phyloP scores from a whole-genome alignment of 2,329 filamentous ascomycete genomes.

The Saccharata proteae region DNA sequence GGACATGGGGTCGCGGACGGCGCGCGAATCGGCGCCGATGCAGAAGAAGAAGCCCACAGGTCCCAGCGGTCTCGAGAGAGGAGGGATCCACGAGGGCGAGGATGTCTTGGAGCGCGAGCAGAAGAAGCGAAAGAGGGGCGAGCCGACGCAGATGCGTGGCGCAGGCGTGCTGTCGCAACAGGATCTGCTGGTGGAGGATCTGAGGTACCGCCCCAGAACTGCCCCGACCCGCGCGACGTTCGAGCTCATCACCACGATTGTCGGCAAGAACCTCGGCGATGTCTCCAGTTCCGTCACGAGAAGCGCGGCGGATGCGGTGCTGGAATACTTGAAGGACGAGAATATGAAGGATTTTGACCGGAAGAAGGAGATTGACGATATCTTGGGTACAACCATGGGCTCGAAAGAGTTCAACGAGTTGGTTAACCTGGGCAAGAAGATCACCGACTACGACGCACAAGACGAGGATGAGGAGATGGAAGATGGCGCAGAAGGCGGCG shows the following conservation, averaged over 20 bases:
- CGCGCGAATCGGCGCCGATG: slow-evolving; percentile 67
- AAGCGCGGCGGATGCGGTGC: slow-evolving; percentile 81
- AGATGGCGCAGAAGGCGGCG: slow-evolving; percentile 45
- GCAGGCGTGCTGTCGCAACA: slow-evolving; percentile 71
- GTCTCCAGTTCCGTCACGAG: slow-evolving; percentile 83
- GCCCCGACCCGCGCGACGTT: slow-evolving; percentile 86
- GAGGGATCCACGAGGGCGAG: slow-evolving; percentile 64
- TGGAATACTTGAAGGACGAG: slow-evolving; percentile 91
- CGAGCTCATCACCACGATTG: slow-evolving; percentile 84
- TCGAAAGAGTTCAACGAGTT: slow-evolving; percentile 94
- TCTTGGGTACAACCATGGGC: slow-evolving; percentile 69
- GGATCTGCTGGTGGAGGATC: slow-evolving; percentile 79
- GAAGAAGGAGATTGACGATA: slow-evolving; percentile 93
- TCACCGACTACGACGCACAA: slow-evolving; percentile 94
- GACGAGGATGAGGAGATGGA: slow-evolving; percentile 87
- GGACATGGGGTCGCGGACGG: slow-evolving; percentile 84
- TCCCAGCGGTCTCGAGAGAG: slow-evolving; percentile 60
- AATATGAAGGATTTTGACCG: slow-evolving; percentile 95
- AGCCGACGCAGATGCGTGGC: slow-evolving; percentile 56
- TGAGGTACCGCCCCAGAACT: slow-evolving; percentile 84
- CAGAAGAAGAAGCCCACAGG: slow-evolving; percentile 59
- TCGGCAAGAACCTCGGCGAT: slow-evolving; percentile 79
- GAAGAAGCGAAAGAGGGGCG: slow-evolving; percentile 69
- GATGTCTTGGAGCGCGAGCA: slow-evolving; percentile 76
- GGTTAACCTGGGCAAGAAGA: slow-evolving; percentile 94